Base-by-base conservation (phyloP, 2,329 filamentous ascomycete species). In the Metarhizium anisopliae region DNA sequence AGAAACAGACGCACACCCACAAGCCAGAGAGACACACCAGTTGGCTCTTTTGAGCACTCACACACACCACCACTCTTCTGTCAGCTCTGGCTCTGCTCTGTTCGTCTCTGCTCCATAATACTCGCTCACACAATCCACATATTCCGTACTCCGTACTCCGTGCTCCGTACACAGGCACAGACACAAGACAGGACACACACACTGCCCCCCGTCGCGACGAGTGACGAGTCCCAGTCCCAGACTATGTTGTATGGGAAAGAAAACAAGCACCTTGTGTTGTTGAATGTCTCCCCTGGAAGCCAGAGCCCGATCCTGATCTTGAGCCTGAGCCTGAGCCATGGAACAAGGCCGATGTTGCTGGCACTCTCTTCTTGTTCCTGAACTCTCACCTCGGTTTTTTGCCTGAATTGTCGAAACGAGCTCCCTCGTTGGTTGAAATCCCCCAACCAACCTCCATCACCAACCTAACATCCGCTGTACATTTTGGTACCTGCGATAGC, bases 221-320 rank as follows among this genome's bases (percentile, higher is more conserved):
- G 50, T 45, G 53, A 51, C 56, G 45, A 55, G 40, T 47, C 43
- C 43, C 7, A n/a, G 10, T 16, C 43, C 42, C 35, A 35, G 53
- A 53, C 49, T 38, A 53, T 55, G 53, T 53, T 43, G 14, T 55
- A 51, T 58, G 56, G 30, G n/a, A 58, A 47, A 32, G 45, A 40
- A 53, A 47, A 51, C 49, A 53, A 49, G 49, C 43, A 51, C 40
- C 40, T 52, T 51, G 40, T 56, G 50, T 52, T 43, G n/a, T 30
- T 18, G 49, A 52, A 32, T 18, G 36, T 58, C 40, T 47, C 42
- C 53, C 47, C 53, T 54, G 47, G 32, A 54, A 30, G 25, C 42
- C 29, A 56, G 51, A 56, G 47, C 54, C 56, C 52, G 38, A 50
- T 50, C 56, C 53, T 45, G 42, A 45, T 25, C 42, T 20, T 49